phyloP scores from a whole-genome alignment of 257 asterid species.

The Gentiana dahurica region DNA sequence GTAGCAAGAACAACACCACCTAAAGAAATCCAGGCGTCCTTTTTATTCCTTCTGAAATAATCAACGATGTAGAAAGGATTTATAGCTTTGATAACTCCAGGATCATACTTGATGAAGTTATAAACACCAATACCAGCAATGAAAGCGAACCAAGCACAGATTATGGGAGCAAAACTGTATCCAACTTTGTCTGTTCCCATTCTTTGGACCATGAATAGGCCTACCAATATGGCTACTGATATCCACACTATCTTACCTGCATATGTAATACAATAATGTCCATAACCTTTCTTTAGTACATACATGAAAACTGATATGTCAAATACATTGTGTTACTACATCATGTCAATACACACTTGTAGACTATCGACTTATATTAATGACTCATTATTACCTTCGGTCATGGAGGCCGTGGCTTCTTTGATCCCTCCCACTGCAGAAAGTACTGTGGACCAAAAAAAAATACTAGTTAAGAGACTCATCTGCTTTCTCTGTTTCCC shows the following conservation, averaged over 20 bases:
- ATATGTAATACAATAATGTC: no score
- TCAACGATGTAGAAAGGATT: constrained; percentile 36
- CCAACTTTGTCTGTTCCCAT: constrained; percentile 65
- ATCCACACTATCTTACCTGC: constrained; percentile 32
- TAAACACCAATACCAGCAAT: constrained; percentile 38
- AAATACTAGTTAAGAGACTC: not conserved
- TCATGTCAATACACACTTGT: not conserved
- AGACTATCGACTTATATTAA: not conserved
- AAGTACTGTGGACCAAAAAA: constrained; percentile 29
- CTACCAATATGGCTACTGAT: constrained; percentile 40
- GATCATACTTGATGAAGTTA: constrained; percentile 46
- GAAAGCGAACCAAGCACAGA: constrained; percentile 38
- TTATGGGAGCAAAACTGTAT: constrained; percentile 47
- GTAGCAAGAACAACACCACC: constrained; percentile 49
- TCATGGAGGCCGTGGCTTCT: constrained; percentile 24
- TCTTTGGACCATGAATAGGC: constrained; percentile 36
- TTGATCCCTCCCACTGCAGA: constrained; percentile 71
- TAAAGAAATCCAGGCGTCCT: constrained; percentile 48
- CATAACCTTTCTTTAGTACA: no score
- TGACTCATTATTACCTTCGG: constrained; percentile 15
- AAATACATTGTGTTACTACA: not conserved
- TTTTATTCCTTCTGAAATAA: constrained; percentile 38
- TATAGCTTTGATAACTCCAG: constrained; percentile 30
- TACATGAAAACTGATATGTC: no score
- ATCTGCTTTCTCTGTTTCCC: no score